These are phyloP conservation scores for Umbellularia californica DNA, from an alignment of 164 flowering plant species.

Conservation along the genomic window DNA sequence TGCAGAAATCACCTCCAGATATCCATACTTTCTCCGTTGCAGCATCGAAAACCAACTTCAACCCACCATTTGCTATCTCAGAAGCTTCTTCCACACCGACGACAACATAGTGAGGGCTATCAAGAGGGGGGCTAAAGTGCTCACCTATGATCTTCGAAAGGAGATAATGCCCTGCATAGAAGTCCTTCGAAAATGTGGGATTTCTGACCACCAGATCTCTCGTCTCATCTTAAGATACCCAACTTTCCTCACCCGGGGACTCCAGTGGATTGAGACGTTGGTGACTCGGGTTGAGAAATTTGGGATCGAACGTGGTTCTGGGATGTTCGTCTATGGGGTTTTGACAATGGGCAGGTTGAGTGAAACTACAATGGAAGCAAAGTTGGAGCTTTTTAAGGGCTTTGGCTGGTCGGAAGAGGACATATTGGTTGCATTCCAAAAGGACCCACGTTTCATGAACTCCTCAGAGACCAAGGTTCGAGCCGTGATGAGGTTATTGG, in stretches of 20 bases:
- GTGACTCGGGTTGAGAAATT: conserved; percentile 7
- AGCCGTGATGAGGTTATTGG: background rate
- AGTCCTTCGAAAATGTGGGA: conserved; percentile 1
- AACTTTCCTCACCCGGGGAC: background rate
- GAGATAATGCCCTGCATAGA: background rate
- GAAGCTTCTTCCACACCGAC: background rate
- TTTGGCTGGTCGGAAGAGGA: conserved; percentile 15
- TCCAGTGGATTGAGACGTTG: background rate
- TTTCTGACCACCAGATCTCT: conserved; percentile 4
- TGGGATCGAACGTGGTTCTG: conserved; percentile 2
- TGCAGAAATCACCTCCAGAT: conserved; percentile 1
- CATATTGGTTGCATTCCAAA: conserved; percentile 10
- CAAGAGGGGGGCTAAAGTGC: background rate
- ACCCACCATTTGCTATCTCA: conserved; percentile 4
- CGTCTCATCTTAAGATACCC: background rate
- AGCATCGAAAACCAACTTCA: background rate
- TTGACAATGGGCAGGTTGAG: background rate
- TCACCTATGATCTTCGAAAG: background rate
- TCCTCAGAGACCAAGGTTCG: conserved; percentile 8
- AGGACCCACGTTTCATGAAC: conserved; percentile 2
- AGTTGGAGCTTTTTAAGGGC: conserved; percentile 2
- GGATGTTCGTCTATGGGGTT: conserved; percentile 6
- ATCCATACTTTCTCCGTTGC: background rate
- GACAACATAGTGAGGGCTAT: conserved; percentile 1
- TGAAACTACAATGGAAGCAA: conserved; percentile 4